phyloP scores from a whole-genome alignment of 2,329 filamentous ascomycete species.

The Cryphonectria nitschkei region DNA sequence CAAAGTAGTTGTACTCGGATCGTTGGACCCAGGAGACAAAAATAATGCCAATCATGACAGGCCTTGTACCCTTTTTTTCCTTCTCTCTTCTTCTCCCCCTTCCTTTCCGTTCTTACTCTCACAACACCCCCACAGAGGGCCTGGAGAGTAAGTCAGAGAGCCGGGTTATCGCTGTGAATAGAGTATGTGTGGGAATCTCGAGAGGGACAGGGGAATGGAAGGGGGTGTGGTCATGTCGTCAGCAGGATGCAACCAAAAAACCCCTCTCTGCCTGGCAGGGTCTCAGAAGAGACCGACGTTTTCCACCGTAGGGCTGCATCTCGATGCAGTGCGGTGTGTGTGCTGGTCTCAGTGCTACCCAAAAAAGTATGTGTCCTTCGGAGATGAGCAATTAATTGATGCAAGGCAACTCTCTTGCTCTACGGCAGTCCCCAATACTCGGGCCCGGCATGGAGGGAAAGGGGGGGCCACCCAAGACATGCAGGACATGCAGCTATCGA shows the following conservation, averaged over 20 bases:
- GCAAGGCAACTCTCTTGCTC: neutral
- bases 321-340: neutral
- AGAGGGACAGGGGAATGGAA: neutral
- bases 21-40: neutral
- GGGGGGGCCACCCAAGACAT: neutral
- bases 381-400: neutral
- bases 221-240: neutral
- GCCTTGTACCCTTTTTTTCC: neutral
- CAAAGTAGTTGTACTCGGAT: neutral
- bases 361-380: neutral
- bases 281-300: neutral
- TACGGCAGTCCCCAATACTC: neutral
- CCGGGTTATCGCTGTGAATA: neutral
- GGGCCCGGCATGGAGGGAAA: neutral
- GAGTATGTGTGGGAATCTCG: neutral
- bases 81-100: too few relatives aligned
- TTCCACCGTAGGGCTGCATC: conserved; percentile 7
- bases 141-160: neutral
- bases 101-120: neutral
- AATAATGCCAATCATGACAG: neutral
- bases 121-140: neutral
- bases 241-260: neutral
- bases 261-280: neutral
- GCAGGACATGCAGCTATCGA: neutral
- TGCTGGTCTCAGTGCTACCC: neutral